These are phyloP conservation scores for Aspergillus carbonarius DNA, from an alignment of 2,329 filamentous ascomycete genomes.

Conservation along the genomic window DNA sequence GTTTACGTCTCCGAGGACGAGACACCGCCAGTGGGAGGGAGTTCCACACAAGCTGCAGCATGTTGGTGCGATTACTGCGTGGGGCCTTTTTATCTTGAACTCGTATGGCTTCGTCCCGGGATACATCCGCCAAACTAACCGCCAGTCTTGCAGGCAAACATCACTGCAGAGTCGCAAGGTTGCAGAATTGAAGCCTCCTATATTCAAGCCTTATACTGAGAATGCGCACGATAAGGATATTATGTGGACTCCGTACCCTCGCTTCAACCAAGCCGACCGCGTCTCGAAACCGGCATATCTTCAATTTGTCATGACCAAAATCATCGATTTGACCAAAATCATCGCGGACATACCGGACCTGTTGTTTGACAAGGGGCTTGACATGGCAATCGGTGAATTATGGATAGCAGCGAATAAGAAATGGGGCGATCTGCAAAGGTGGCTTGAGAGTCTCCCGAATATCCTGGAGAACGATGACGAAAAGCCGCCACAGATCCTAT, in stretches of 20 bases:
- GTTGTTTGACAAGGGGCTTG: slow-evolving; percentile 22
- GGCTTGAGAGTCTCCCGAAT: slow-evolving; percentile 23
- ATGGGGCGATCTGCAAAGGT: slow-evolving; percentile 24
- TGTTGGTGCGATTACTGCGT: slow-evolving; percentile 28
- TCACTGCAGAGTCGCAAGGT: slow-evolving; percentile 26
- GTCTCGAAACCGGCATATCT: slow-evolving; percentile 27
- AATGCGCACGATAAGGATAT: slow-evolving; percentile 17
- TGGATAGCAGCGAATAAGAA: slow-evolving; percentile 18
- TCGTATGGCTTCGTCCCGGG: slow-evolving; percentile 18
- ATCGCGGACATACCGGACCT: slow-evolving; percentile 26
- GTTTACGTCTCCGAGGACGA: slow-evolving; percentile 19
- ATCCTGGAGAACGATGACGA: slow-evolving; percentile 16
- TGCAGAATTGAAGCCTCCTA: slow-evolving; percentile 21
- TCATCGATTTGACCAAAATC: slow-evolving; percentile 24
- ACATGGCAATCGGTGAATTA: slow-evolving; percentile 15
- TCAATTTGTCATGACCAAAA: slow-evolving; percentile 22
- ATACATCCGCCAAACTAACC: slow-evolving; percentile 1
- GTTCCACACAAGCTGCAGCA: slow-evolving; percentile 21
- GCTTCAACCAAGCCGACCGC: slow-evolving; percentile 29
- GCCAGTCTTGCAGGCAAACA: slow-evolving; percentile 25
- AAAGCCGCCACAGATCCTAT: slow-evolving; percentile 28
- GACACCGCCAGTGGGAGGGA: slow-evolving; percentile 8
- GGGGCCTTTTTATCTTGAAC: slow-evolving; percentile 33
- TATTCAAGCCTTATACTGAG: slow-evolving; percentile 12
- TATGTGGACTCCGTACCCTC: slow-evolving; percentile 36